Evolutionary conservation across 108 stramenopile species (phyloP), one percentile per base, ranked within the genome.

Genomic region (Aurantiochytrium sp.): DNA sequence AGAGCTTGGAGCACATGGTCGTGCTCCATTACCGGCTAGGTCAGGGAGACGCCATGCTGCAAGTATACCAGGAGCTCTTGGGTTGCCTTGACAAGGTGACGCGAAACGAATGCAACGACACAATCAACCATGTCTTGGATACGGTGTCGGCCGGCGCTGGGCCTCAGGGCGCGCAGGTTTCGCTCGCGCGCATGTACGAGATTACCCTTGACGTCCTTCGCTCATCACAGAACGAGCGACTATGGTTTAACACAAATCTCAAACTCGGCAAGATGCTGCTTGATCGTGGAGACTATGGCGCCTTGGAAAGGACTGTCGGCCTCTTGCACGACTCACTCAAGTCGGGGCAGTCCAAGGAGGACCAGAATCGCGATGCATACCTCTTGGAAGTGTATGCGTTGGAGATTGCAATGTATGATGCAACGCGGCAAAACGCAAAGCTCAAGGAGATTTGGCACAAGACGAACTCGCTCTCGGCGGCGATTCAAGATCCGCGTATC

Each of bases 311-410:
- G 8, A 64, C 91, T 21, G 90, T 93, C 59, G 58, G 69, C 25
- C 76, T 76, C 45, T 88, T 94, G 59, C 92, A 94, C 58, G 88
- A 29, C 19, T 91, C 90, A 58, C 93, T 92, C 89, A 57, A 59
- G 73, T 69, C 60, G 45, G n/a, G 89, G 8, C 90, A 90, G 44
- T 93, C 93, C 3, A 45, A 73, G 45, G 94, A 94, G 59, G 93
- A 94, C 87, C 83, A 55, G 21, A 19, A 76, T 5, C 93, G 94
- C 88, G 93, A 93, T 5, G 93, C 91, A 35, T 90, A 92, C 42
- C 93, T 94, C 16, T 76, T 94, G 44, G 94, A 94, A 76, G 93
- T 93, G 29, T 94, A 94, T 83, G 93, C 92, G 35, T 58, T 94
- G 58, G 89, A 90, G 58, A 94, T 94, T 53, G 92, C 29, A 28